phyloP scores from a whole-genome alignment of 163 green algal species.

The Chloromonas sp. region DNA sequence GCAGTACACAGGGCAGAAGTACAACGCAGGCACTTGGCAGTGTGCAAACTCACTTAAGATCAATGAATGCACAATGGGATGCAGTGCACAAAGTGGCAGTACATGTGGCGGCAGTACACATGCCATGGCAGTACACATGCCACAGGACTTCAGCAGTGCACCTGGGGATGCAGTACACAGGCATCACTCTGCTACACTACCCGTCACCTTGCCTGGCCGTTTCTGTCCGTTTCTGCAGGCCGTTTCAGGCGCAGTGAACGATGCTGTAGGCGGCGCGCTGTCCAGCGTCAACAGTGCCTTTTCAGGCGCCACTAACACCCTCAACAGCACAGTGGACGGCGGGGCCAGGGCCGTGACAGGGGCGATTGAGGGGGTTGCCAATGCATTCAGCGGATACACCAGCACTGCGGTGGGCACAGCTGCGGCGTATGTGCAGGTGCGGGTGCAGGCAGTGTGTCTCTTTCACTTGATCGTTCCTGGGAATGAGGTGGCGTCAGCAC shows the following conservation, averaged over 20 bases:
- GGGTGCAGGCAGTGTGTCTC: neutral
- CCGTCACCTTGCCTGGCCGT: no score
- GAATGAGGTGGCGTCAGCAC: no score
- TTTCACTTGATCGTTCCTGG: no score
- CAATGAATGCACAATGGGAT: no score
- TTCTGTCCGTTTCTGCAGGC: no score
- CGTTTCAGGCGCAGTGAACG: neutral
- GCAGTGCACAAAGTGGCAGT: neutral
- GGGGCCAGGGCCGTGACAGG: no score
- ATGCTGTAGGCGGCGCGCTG: neutral
- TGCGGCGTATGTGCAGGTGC: neutral
- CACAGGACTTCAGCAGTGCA: no score
- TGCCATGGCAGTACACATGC: neutral
- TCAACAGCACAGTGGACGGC: neutral
- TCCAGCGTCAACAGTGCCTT: neutral
- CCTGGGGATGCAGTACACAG: no score
- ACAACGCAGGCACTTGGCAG: no score
- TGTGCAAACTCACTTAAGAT: no score
- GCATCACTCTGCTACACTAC: no score
- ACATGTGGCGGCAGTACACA: neutral
- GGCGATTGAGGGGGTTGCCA: neutral
- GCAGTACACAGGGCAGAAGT: no score
- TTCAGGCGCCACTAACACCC: neutral
- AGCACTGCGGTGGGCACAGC: neutral
- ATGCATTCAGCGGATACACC: neutral